Conservation (phyloP, 2,329 filamentous ascomycete species). For the Microascus cirrosus region DNA sequence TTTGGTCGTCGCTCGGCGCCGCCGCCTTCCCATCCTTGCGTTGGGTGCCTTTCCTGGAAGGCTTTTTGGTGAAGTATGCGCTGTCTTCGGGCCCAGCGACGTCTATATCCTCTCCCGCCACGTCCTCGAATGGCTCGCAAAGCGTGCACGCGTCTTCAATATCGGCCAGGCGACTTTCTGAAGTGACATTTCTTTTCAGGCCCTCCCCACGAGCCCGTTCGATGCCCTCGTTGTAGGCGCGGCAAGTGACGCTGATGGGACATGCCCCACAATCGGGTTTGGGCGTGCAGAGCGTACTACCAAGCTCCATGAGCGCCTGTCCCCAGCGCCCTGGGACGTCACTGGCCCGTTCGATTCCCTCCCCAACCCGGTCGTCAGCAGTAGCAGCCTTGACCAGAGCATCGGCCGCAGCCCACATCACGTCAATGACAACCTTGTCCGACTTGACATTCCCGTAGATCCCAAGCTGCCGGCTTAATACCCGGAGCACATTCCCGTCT, state of each 20-base stretch:
- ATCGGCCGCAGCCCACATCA: conserved; percentile 47
- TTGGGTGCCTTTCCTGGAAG: not conserved
- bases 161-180: conserved; percentile 17
- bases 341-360: conserved; percentile 19
- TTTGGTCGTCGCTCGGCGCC: not conserved
- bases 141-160: conserved; percentile 39
- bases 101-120: conserved; percentile 6
- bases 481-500: conserved; percentile 51
- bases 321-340: conserved; percentile 49
- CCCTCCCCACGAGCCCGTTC: conserved; percentile 14
- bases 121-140: conserved; percentile 34
- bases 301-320: conserved; percentile 55
- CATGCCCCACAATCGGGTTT: conserved; percentile 43
- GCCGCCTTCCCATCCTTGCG: not conserved
- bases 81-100: conserved; percentile 8
- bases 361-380: conserved; percentile 16
- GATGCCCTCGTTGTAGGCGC: conserved; percentile 36
- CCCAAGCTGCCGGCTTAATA: conserved; percentile 49
- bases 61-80: not conserved
- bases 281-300: conserved; percentile 50
- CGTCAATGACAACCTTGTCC: conserved; percentile 38
- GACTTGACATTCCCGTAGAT: conserved; percentile 45
- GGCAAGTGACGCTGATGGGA: conserved; percentile 38
- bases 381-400: conserved; percentile 41
- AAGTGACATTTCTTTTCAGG: not conserved